Conservation (phyloP, 2,329 filamentous ascomycete genomes). For the Coniella vitis region DNA sequence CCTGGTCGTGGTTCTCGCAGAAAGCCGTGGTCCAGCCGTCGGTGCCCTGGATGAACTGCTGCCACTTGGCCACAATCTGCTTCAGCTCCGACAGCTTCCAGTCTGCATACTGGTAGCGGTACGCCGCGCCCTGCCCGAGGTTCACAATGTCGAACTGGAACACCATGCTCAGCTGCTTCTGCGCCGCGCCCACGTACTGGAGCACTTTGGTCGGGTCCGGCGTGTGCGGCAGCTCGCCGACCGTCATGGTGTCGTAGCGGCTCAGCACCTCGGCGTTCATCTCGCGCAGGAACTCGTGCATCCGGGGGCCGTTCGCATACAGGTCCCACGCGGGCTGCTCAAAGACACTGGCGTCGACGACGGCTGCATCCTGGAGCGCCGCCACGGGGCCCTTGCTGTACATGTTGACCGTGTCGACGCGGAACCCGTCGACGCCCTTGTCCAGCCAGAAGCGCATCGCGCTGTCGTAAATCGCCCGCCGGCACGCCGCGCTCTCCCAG, state of each 20-base stretch:
- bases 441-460: constrained; percentile 76
- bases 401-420: constrained; percentile 70
- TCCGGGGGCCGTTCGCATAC: constrained; percentile 61
- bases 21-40: constrained; percentile 55
- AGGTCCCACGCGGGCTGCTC: constrained; percentile 49
- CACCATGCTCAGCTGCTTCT: constrained; percentile 61
- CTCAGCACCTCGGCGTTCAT: constrained; percentile 54
- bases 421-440: constrained; percentile 64
- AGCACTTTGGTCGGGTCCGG: constrained; percentile 51
- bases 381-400: constrained; percentile 49
- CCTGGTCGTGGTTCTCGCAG: constrained; percentile 58
- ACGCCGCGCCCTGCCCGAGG: constrained; percentile 45
- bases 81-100: constrained; percentile 45
- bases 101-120: constrained; percentile 46
- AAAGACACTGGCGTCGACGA: constrained; percentile 37
- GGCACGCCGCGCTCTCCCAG: constrained; percentile 66
- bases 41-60: constrained; percentile 43
- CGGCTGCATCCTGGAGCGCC: constrained; percentile 50
- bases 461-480: constrained; percentile 62
- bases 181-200: constrained; percentile 50
- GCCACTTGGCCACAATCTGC: constrained; percentile 39
- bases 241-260: constrained; percentile 60
- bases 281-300: constrained; percentile 61
- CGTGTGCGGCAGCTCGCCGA: constrained; percentile 62
- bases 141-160: constrained; percentile 62